phyloP scores from a whole-genome alignment of 139 green algal species.

The Chlamydomonas schloesseri region DNA sequence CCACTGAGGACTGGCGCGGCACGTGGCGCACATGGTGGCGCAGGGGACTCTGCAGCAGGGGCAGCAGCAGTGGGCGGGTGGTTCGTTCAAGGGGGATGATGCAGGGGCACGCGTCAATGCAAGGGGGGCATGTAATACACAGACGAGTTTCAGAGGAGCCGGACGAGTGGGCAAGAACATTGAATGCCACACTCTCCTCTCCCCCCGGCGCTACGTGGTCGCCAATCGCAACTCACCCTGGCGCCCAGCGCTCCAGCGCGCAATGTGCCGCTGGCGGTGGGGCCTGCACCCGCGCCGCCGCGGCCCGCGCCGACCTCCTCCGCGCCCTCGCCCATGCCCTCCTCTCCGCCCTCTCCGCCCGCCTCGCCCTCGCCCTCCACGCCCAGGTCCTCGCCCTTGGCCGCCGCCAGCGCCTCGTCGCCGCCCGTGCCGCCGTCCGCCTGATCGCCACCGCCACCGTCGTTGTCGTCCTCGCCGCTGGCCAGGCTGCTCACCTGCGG shows the following conservation, averaged over 20 bases:
- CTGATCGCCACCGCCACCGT: background rate
- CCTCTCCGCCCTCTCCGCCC: slow-evolving; percentile 13
- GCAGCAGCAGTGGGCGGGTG: no score
- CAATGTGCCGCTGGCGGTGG: slow-evolving; percentile 25
- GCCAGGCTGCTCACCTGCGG: slow-evolving; percentile 23
- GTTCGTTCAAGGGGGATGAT: no score
- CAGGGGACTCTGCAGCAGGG: background rate
- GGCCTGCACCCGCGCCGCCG: background rate
- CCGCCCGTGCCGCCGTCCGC: background rate
- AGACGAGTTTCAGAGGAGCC: no score
- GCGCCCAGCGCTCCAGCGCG: background rate
- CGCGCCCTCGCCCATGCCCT: background rate
- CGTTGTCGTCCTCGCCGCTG: slow-evolving; percentile 40
- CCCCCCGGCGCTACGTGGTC: no score
- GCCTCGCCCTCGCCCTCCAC: slow-evolving; percentile 33
- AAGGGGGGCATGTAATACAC: no score
- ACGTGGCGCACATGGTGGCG: slow-evolving; percentile 56
- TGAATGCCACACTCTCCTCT: no score
- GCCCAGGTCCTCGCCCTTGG: slow-evolving; percentile 29
- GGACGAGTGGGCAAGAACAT: no score
- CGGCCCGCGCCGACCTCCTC: background rate
- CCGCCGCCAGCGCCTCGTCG: slow-evolving; percentile 14
- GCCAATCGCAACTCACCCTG: background rate
- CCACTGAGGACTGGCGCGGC: slow-evolving; percentile 53
- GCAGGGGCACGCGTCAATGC: no score